Base-by-base conservation (phyloP, 2,329 filamentous ascomycete genomes). In the Fusarium udum region DNA sequence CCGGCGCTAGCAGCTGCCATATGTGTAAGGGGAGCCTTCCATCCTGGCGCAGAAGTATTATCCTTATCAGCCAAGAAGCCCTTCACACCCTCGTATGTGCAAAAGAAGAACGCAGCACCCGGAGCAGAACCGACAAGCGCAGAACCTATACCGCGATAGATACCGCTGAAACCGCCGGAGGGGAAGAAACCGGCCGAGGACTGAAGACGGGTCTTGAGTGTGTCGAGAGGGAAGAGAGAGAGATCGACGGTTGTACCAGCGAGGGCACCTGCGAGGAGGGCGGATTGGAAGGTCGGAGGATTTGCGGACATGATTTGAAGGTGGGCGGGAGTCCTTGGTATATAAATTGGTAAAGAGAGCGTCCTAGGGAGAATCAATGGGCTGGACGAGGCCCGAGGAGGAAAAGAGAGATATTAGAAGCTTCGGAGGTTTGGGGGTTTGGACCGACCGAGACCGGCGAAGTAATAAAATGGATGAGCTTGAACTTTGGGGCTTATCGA, bases 181-280 rank as follows among this genome's bases (percentile, higher is more conserved):
- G 92, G 87, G 79, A 94, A 90, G 86, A 97, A 95, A 81, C 92
- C 91, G 64, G 87, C 82, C 53, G 89, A 89, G 72, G 95, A 94
- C 85, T 99, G 96, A 12, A 99, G 93, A 22, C 96, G 95, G 48
- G 97, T 99, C 85, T 99, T 99, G 80, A 99, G 92, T 0, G 96
- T 99, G 88, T 99, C 97, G 87, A 99, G 94, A 2, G 96, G 96
- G 86, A 93, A 99, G 80, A 99, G 93, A 63, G 95, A 95, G 79
- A 97, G 92, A 89, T 99, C 96, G 83, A 98, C 96, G 20, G 95
- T 97, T 53, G 96, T 96, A 80, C 96, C 96, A 75, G 96, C 96
- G 75, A 98, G 86, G 79, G 92, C 96, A 82, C 96, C 96, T 76
- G 96, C 94, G 87, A 92, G 82, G 78, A 92, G 89, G 79, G 90